Base-by-base conservation (phyloP, 495 filamentous ascomycete species). In the Aspergillus saccharolyticus region DNA sequence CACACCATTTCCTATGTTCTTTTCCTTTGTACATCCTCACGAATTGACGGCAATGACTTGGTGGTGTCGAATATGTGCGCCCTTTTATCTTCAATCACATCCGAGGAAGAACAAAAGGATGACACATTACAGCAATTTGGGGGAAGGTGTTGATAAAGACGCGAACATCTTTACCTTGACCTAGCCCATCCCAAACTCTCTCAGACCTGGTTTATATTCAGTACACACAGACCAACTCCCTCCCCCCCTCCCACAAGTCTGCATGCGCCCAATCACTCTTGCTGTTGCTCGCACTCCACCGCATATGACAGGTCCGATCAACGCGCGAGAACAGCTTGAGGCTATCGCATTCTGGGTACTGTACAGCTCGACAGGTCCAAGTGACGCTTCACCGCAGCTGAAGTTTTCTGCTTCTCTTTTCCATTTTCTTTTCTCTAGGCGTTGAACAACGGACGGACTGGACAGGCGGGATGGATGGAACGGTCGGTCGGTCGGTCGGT, bases 381-480 rank as follows among this genome's bases (percentile, higher is more conserved):
- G 33, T 12, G 6, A 39, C 4, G 14, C 33, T 28, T 15, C 6
- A 39, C 33, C 33, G 12, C 33, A 39, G 33, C 33, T 39, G 25
- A 28, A 39, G 6, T 39, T 8, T 46, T 49, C 48, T 45, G 30
- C 43, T 54, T 44, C 15, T 19, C 22, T 55, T 52, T 51, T 20
- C 30, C 39, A 43, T 62, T 53, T 54, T 39, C 54, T 21, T 53
- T 44, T 49, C 43, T 33, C 10, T 21, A 30, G 25, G 25, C 25
- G 25, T 30, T 30, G 25, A 30, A 39, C 33, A 39, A 39, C 33
- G 33, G 33, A 39, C 33, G 33, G 33, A 39, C n/a, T 15, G 33
- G 33, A 5, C 33, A 12, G 33, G 33, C 33, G 33, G 33, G 14
- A 39, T 12, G 33, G 33, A 39, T 15, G 10, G 10, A 12, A 9